Base-by-base conservation (phyloP, 805 yeast genomes). In the Lipomyces orientalis region DNA sequence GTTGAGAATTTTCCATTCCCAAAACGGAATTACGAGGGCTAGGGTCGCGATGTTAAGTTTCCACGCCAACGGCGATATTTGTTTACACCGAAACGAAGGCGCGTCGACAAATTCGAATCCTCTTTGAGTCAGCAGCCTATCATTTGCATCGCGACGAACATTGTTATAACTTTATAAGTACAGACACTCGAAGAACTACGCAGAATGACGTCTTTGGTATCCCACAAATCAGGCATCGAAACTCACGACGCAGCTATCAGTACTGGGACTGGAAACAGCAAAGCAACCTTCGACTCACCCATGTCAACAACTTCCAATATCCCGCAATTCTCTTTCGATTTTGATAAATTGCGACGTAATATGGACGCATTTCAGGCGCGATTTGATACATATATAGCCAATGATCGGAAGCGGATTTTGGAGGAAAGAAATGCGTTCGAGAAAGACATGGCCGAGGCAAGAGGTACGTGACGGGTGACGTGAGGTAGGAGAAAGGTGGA, bases 281-380 rank as follows among this genome's bases (percentile, higher is more conserved):
- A 9, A n/a, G 10, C 14, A 10, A 4, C 22, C 16, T 16, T 46
- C 8, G 43, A 56, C 34, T 64, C 65, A n/a, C 64, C 69, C 6
- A 31, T 25, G 14, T 39, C 51, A 8, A 22, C 54, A 10, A 59
- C 62, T n/a, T 67, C 66, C 6, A 35, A 59, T 8, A 66, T 75
- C 1, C 76, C 78, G n/a, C 60, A 66, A 54, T 73, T 75, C 39
- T 59, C 66, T 9, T 65, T 74, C 16, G 65, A 74, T 33, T 82
- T 82, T 67, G 81, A 78, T 19, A 78, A 52, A 31, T 65, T 83
- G 29, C 79, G 79, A 69, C 61, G 62, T 33, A 79, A 80, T 60
- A 79, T 85, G 79, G 80, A 78, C 37, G 74, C 67, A 25, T 82
- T 85, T 63, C 77, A 81, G n/a, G 72, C 73, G 31, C 76, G 73